These are phyloP conservation scores for Hansenula anomala DNA, from an alignment of 1,139 yeast species.

Conservation along the genomic window DNA sequence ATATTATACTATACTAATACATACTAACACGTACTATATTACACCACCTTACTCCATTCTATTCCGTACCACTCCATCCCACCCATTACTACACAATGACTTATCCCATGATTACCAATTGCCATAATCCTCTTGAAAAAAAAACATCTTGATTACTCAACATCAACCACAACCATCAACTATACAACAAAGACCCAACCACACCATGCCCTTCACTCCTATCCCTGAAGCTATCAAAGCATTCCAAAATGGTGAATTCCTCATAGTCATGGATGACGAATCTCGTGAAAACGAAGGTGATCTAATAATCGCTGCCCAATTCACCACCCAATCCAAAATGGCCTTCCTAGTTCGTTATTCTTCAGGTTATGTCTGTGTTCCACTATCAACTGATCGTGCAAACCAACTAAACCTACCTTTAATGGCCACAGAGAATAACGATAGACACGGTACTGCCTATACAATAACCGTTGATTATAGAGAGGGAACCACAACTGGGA, in stretches of 20 bases:
- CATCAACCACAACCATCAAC: no score
- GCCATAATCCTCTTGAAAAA: no score
- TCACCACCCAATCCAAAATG: slow-evolving; percentile 79
- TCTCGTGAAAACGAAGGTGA: slow-evolving; percentile 97
- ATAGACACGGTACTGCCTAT: slow-evolving; percentile 95
- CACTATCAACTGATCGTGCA: slow-evolving; percentile 73
- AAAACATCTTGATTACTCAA: no score
- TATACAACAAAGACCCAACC: no score
- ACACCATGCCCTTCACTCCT: no score
- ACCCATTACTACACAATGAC: no score
- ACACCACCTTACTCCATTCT: no score
- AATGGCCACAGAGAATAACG: slow-evolving; percentile 49
- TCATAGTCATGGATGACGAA: slow-evolving; percentile 95
- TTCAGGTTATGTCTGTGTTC: slow-evolving; percentile 93
- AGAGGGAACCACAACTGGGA: slow-evolving; percentile 95
- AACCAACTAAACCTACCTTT: slow-evolving; percentile 75
- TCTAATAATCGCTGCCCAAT: slow-evolving; percentile 84
- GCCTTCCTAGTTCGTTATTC: slow-evolving; percentile 88
- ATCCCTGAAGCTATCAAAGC: slow-evolving; percentile 77
- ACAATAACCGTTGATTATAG: slow-evolving; percentile 86
- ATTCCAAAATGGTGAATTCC: slow-evolving; percentile 79
- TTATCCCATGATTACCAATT: no score
- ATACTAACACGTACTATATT: no score
- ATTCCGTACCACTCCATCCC: no score
- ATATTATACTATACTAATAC: no score